Base-by-base conservation (phyloP, 31 red algal species). In the Bonnemaisonia californica region DNA sequence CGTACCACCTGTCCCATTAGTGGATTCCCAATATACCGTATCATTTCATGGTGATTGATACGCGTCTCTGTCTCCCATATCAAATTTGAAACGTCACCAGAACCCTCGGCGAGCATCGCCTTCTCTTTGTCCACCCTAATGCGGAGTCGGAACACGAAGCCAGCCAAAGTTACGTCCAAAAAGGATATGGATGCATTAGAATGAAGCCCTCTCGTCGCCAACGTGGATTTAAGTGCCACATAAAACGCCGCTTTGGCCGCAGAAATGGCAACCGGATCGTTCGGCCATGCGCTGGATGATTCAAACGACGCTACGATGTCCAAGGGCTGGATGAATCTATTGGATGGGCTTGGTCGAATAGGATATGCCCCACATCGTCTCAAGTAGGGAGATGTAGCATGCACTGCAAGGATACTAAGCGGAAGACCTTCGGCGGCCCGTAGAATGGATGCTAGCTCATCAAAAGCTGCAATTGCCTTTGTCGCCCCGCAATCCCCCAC, bases 221-320 rank as follows among this genome's bases (percentile, higher is more conserved):
- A 38, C 30, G 62, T 65, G 41, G 62, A 23, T 29, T 87, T 87
- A 45, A 87, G 39, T 8, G 84, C 58, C 26, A 77, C 64, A 63
- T 87, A 87, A 77, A 87, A 87, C 5, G 42, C 72, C 47, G 84
- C 84, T 54, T 87, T 87, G 4, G 84, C 84, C 13, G 84, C 72
- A 19, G 73, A 77, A 39, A 87, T 68, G 1, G 84, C 84, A 36
- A 87, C 62, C 36, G 74, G 72, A 71, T 87, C 74, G 24, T 87
- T 74, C 19, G 84, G 84, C 84, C 84, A 87, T 42, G 84, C 84
- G 27, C 62, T 62, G 7, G 84, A 87, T 9, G 72, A 71, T 51
- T 87, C 84, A 40, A 87, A 87, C 1, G 74, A 57, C 18, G 84
- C 84, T 9, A 87, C 35, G 37, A 87, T 69, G 42, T 87, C 74